Conservation (phyloP, 257 asterid genomes). For the Jacaranda mimosifolia region DNA sequence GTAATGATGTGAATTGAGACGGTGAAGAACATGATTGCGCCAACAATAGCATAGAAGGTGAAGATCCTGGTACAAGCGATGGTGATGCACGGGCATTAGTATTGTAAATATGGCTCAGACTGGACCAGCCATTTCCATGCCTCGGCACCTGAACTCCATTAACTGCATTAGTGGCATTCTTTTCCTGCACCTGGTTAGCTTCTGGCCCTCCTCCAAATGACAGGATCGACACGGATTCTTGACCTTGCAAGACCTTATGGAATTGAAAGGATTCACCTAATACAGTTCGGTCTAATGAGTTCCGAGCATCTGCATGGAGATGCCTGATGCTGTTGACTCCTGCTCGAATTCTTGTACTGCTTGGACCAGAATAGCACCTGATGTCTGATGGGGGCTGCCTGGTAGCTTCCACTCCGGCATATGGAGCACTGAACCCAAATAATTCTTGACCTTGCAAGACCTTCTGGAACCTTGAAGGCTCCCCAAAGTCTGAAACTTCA, state of each 20-base stretch:
- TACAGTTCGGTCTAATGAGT: conserved; percentile 46
- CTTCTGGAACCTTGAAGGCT: conserved; percentile 86
- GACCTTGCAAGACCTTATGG: conserved; percentile 99
- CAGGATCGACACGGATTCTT: conserved; percentile 70
- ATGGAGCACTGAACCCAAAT: conserved; percentile 58
- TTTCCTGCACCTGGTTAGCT: conserved; percentile 42
- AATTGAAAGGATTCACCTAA: conserved; percentile 66
- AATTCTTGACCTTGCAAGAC: conserved; percentile 99
- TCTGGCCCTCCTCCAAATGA: conserved; percentile 54
- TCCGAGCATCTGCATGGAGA: conserved; percentile 46
- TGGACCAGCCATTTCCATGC: conserved; percentile 61
- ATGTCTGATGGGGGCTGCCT: conserved; percentile 55
- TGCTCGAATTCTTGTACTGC: conserved; percentile 45
- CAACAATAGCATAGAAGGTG: conserved; percentile 60
- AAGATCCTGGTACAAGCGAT: not conserved
- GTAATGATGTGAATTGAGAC: conserved; percentile 42
- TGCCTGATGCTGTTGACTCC: conserved; percentile 45
- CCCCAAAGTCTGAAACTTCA: conserved; percentile 76
- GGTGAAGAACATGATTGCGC: conserved; percentile 57
- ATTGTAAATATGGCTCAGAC: conserved; percentile 45
- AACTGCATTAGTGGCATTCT: conserved; percentile 34
- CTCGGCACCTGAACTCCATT: conserved; percentile 54
- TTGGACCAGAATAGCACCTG: conserved; percentile 55
- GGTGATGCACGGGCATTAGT: conserved; percentile 14
- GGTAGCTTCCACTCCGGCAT: conserved; percentile 53